Base-by-base conservation (phyloP, 2,329 filamentous ascomycete species). In the Phialophora verrucosa region DNA sequence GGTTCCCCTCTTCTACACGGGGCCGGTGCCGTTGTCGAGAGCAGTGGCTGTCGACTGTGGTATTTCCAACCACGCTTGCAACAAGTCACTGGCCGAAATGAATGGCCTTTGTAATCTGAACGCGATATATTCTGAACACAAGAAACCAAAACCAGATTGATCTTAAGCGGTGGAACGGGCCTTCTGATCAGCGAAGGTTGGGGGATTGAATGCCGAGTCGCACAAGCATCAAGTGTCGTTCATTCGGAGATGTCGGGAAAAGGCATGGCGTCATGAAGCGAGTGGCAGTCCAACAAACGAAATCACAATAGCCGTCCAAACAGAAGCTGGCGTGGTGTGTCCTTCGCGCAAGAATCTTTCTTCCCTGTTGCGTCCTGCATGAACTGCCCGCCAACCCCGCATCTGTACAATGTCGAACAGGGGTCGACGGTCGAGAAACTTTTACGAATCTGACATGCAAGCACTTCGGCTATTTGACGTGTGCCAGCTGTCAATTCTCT, bases 301-400 rank as follows among this genome's bases (percentile, higher is more conserved):
- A 7, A 58, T 11, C 35, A 58, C 35, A 3, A 20, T 5, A 42
- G 47, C 50, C 38, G 14, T 62, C 59, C 12, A 49, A 54, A 47
- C 50, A 55, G 59, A 57, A 10, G 54, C 8, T n/a, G 23, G 8
- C n/a, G 53, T 11, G 29, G 25, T 20, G 53, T 55, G n/a, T 23
- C 23, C 8, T 58, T 27, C 42, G 20, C n/a, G 51, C 14, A 3
- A 42, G 27, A 31, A 7, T 17, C 12, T 17, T 11, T 38, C 32
- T 27, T 12, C 29, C 31, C 49, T 53, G 53, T 7, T 51, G 3
- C 35, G 17, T 32, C 42, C 44, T 59, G 64, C 54, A 60, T 59
- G 32, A 17, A 55, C 53, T 8, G 29, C 53, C 53, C 12, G 49
- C 59, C 59, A 23, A 63, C 64, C 64, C 64, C 64, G 64, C 64